Percentiles rank a stretch among this genome's conserved stretches.
Conservation (phyloP, 2,329 filamentous ascomycete species). For the Aureobasidium leucospermi region DNA sequence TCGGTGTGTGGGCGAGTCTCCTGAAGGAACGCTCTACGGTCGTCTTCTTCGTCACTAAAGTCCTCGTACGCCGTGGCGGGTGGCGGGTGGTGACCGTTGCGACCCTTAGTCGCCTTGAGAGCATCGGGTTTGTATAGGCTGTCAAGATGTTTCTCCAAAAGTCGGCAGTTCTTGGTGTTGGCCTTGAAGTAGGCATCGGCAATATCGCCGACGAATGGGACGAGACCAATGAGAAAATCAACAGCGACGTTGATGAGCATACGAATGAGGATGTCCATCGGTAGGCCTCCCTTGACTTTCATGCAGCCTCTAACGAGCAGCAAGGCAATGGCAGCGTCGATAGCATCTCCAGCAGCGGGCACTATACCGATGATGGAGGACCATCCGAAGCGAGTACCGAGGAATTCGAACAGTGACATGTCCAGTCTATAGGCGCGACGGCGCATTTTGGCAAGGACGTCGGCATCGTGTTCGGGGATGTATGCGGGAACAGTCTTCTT, state of each 20-base stretch:
- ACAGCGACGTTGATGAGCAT: constrained; percentile 78
- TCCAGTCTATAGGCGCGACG: constrained; percentile 79
- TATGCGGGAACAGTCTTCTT: constrained; percentile 79
- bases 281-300: constrained; percentile 67
- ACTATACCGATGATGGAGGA: constrained; percentile 76
- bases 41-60: constrained; percentile 32
- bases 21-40: constrained; percentile 16
- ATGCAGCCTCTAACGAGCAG: constrained; percentile 67
- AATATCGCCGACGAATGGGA: constrained; percentile 71
- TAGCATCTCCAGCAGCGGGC: constrained; percentile 69
- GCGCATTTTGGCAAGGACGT: constrained; percentile 79
- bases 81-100: constrained; percentile 29
- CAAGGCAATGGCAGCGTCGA: constrained; percentile 66
- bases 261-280: constrained; percentile 48
- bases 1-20: neutral
- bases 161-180: constrained; percentile 67
- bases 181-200: constrained; percentile 65
- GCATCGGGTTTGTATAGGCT: constrained; percentile 52
- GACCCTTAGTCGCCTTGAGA: constrained; percentile 22
- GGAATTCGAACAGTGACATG: constrained; percentile 72
- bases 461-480: constrained; percentile 72
- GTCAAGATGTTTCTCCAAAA: constrained; percentile 62
- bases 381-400: constrained; percentile 83
- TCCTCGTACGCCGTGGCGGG: constrained; percentile 43
- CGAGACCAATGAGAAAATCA: constrained; percentile 66